Base-by-base conservation (phyloP, 148 eudicot genomes). In the Gaultheria prostrata region DNA sequence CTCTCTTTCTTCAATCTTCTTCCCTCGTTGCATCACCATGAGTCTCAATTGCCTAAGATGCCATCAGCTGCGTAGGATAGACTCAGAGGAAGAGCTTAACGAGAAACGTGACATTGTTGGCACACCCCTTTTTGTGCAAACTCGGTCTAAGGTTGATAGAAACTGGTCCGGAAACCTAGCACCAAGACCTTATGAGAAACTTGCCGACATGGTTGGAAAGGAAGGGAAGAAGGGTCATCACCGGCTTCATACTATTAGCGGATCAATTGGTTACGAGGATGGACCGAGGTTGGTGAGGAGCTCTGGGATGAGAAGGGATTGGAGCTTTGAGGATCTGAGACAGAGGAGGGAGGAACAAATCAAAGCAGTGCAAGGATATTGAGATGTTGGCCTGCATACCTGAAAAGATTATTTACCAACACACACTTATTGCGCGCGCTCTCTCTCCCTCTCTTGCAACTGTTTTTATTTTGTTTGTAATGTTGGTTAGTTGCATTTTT, bases 281-380 rank as follows among this genome's bases (percentile, higher is more conserved):
- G 83, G 77, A 54, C 98, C 98, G 0, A 90, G 83, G 85, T 69
- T 95, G 82, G 88, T 90, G 81, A 93, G 98, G 85, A 90, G 97
- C 82, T 82, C 88, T 24, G 98, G 95, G 35, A 82, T 90, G 90
- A 90, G 98, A 85, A 89, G 95, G 88, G 97, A 95, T 89, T 95
- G 98, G 98, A 95, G 97, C 87, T 91, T 95, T 75, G 97, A 95
- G 87, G 85, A 93, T 80, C 72, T 95, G 76, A 80, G 65, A 17
- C 82, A 56, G 6, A 45, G 26, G 39, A 85, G 83, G 75, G 78
- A 76, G 28, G 67, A 85, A 51, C 61, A 56, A 63, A 82, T 79
- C 82, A 86, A 73, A 81, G 75, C 74, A 83, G 79, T 54, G 50
- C 67, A 46, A 81, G 73, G 86, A 81, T 53, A 59, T 57, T 73